A percentile compares a stretch with the other conserved stretches of the same genome.
Evolutionary conservation across 352 stramenopile genomes (phyloP).

Genomic region (Phytophthora palmivora): DNA sequence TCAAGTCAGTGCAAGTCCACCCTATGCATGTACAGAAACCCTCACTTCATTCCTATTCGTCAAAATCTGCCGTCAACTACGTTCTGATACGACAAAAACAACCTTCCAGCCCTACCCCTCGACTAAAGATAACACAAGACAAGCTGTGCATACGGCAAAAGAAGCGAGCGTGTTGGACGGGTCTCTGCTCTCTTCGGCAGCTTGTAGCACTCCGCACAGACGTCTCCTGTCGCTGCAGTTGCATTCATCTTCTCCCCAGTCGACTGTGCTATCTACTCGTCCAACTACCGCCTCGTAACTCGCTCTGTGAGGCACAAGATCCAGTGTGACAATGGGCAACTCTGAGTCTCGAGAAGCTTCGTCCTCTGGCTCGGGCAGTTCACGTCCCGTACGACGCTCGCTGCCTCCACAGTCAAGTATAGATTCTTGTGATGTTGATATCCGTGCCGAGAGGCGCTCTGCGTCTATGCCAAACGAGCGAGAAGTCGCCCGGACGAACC

Average conservation of each 20-base stretch:
- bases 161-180: conserved; percentile 12
- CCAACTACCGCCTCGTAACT: neutral
- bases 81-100: conserved; percentile 25
- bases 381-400: conserved; percentile 15
- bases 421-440: conserved; percentile 16
- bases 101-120: conserved; percentile 8
- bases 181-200: conserved; percentile 28
- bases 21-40: conserved; percentile 23
- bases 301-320: conserved; percentile 19
- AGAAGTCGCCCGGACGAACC: conserved; percentile 12
- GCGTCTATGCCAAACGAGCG: conserved; percentile 38
- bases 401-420: conserved; percentile 27
- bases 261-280: conserved; percentile 1
- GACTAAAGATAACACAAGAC: conserved; percentile 29
- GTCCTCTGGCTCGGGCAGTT: conserved; percentile 30
- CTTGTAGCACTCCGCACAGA: conserved; percentile 13
- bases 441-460: conserved; percentile 27
- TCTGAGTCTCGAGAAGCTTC: conserved; percentile 53
- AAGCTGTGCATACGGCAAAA: conserved; percentile 20
- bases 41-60: conserved; percentile 3
- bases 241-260: conserved; percentile 12
- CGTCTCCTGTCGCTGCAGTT: neutral
- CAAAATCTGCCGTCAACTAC: neutral
- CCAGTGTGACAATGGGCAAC: conserved; percentile 54
- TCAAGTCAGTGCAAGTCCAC: conserved; percentile 39